A percentile compares a stretch with the other conserved stretches of the same genome.
These are phyloP conservation scores for Zalaria obscura DNA, from an alignment of 2,329 filamentous ascomycete genomes.

Conservation along the genomic window DNA sequence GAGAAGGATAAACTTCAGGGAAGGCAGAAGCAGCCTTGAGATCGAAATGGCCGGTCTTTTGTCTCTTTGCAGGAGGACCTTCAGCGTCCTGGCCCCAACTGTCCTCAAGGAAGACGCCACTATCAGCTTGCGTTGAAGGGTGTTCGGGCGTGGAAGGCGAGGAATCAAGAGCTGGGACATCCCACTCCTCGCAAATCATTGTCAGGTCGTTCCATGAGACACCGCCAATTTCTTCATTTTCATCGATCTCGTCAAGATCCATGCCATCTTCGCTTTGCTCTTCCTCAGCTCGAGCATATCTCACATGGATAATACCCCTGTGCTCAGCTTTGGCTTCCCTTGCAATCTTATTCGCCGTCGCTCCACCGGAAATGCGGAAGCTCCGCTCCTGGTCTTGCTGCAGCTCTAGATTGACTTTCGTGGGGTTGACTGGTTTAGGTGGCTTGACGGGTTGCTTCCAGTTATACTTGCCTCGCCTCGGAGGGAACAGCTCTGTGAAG, in stretches of 20 bases:
- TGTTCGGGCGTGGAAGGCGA: constrained; percentile 22
- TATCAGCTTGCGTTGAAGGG: constrained; percentile 6
- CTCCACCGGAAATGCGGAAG: constrained; percentile 60
- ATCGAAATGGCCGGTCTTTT: constrained; percentile 5
- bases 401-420: constrained; percentile 78
- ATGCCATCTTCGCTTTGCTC: constrained; percentile 34
- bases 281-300: constrained; percentile 27
- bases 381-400: constrained; percentile 73
- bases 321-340: constrained; percentile 36
- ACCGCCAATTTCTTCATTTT: constrained; percentile 56
- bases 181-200: constrained; percentile 79
- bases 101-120: constrained; percentile 11
- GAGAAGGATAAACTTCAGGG: constrained; percentile 51
- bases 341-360: constrained; percentile 29
- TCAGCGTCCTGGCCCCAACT: constrained; percentile 17
- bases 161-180: constrained; percentile 43
- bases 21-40: constrained; percentile 31
- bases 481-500: constrained; percentile 72
- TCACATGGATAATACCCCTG: constrained; percentile 38
- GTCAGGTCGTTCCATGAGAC: constrained; percentile 69
- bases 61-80: constrained; percentile 13
- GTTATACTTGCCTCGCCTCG: constrained; percentile 63
- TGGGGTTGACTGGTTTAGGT: constrained; percentile 69
- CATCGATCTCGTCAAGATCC: constrained; percentile 38
- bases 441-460: constrained; percentile 67